Conservation (phyloP, 495 filamentous ascomycete species). For the Tuber aestivum region DNA sequence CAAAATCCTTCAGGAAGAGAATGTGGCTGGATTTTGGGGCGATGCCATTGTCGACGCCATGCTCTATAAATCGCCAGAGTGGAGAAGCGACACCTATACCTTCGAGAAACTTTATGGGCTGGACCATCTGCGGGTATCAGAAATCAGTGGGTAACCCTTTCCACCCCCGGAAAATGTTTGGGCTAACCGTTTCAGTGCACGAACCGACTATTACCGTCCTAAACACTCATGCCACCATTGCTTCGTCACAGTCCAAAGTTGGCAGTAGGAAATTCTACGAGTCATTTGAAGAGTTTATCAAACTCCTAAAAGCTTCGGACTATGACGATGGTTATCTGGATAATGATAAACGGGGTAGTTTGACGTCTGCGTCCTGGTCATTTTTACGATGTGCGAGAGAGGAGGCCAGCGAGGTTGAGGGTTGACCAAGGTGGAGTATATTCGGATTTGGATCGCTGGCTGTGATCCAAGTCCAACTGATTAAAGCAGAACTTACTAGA, state of each 20-base stretch:
- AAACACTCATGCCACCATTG: not conserved
- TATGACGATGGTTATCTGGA: constrained; percentile 10
- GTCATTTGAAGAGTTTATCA: constrained; percentile 3
- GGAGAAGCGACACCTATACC: not conserved
- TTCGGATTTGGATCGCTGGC: too few species aligned
- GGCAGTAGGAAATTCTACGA: constrained; percentile 4
- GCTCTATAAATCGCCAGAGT: not conserved
- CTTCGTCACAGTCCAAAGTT: not conserved
- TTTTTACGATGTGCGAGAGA: not conserved
- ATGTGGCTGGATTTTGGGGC: not conserved
- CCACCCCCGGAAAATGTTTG: not conserved
- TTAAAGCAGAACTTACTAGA: too few species aligned
- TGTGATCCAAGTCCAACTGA: too few species aligned
- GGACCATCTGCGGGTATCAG: not conserved
- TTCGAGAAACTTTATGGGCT: constrained; percentile 17
- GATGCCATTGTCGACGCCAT: constrained; percentile 6
- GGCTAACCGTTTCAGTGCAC: constrained; percentile 5
- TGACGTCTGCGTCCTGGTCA: constrained; percentile 1
- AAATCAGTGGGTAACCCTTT: constrained; percentile 17
- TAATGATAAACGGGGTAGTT: not conserved
- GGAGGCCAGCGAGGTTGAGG: not conserved
- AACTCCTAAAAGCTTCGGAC: not conserved
- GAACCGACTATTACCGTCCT: not conserved
- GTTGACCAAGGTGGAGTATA: too few species aligned
- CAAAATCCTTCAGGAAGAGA: constrained; percentile 8